These are phyloP conservation scores for Picochlorum sp. DNA, from an alignment of 139 green algal species.

Conservation along the genomic window DNA sequence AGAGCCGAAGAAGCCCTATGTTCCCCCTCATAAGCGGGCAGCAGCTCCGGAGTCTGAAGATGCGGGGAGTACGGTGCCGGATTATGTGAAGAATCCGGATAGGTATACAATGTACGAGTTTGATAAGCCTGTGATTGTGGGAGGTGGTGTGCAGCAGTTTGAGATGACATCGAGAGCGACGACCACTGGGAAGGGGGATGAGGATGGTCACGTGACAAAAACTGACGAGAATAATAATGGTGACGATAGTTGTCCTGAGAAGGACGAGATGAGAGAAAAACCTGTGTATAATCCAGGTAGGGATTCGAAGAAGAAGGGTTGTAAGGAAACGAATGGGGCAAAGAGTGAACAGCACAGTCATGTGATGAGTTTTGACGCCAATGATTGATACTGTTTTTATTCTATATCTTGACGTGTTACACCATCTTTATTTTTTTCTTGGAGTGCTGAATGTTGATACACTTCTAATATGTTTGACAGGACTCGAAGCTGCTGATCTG, in stretches of 20 bases:
- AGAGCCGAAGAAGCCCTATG: constrained; percentile 13
- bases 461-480: constrained; percentile 3
- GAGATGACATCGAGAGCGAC: too few relatives aligned
- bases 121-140: constrained; percentile 42
- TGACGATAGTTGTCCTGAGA: too few relatives aligned
- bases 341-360: not conserved
- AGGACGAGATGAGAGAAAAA: too few relatives aligned
- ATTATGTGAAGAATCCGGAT: constrained; percentile 1
- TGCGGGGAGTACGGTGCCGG: too few relatives aligned
- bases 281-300: not conserved
- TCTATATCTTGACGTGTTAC: not conserved
- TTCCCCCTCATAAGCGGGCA: constrained; percentile 15
- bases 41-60: not conserved
- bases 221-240: too few relatives aligned
- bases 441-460: constrained; percentile 1
- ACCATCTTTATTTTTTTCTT: constrained; percentile 1
- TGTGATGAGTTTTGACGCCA: not conserved
- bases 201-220: too few relatives aligned
- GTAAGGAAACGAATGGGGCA: not conserved
- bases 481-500: constrained; percentile 4
- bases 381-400: not conserved
- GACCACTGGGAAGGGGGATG: not conserved
- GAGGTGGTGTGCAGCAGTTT: constrained; percentile 30
- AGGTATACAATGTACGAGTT: constrained; percentile 29
- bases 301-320: constrained; percentile 5